Base-by-base conservation (phyloP, 768 basidiomycete species). In the Suillus ampliporus region DNA sequence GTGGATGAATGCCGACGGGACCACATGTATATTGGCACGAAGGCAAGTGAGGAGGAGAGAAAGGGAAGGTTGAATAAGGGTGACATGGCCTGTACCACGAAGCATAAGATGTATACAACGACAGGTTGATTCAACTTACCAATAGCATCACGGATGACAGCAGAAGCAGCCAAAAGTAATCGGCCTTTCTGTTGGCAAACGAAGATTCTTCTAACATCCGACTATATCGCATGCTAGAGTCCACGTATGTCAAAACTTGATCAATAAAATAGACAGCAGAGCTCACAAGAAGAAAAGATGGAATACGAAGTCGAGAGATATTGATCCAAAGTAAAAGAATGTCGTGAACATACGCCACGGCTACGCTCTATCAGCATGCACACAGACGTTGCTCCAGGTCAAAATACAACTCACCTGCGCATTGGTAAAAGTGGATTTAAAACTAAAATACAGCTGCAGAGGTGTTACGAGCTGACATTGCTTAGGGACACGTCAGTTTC, bases 211-310 rank as follows among this genome's bases (percentile, higher is more conserved):
- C 97, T 4, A 99, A 80, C 90, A 98, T 92, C 50, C 96, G 85
- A 66, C 94, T 95, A 72, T 99, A 99, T 58, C 97, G 83, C 95
- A 98, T 97, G 75, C 96, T 97, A 41, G 35, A 35, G n/a, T 23
- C 59, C 9, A 34, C 56, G 17, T 2, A 38, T 51, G 15, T 43
- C 47, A 44, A 58, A 50, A 58, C 15, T 50, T n/a, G 37, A 3
- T 5, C 47, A 15, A 26, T 28, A n/a, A 34, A 41, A 19, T 31
- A 1, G n/a, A 28, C 6, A 19, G 23, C 40, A 13, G 23, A 13
- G 80, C 95, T 75, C 73, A 97, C 97, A 99, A 97, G 83, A 99
- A 99, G 83, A 98, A 98, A 58, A 99, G 83, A 74, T 99, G 97
- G 77, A 99, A 97, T 62, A 97, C 84, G 68, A 98, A 94, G 76